phyloP scores from a whole-genome alignment of 441 rosid genomes.

The Arabidopsis hybrid region DNA sequence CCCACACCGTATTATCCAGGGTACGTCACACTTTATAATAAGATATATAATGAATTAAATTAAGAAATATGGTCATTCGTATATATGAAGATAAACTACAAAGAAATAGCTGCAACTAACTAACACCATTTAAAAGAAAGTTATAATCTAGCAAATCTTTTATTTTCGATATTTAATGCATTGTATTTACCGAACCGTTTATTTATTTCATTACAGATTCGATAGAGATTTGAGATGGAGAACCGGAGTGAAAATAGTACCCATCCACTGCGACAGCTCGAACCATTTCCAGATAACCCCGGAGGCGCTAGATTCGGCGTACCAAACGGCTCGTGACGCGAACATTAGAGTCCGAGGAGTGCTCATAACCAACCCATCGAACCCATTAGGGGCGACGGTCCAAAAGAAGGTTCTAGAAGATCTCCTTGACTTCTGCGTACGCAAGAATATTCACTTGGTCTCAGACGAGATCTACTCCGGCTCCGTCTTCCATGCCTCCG shows the following conservation, averaged over 20 bases:
- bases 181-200: slow-evolving; percentile 14
- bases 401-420: slow-evolving; percentile 65
- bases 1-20: slow-evolving; percentile 98
- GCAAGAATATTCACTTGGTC: slow-evolving; percentile 83
- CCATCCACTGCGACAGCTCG: slow-evolving; percentile 73
- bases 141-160: slow-evolving; percentile 11
- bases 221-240: slow-evolving; percentile 98
- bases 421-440: slow-evolving; percentile 66
- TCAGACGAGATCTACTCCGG: slow-evolving; percentile 98
- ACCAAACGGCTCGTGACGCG: slow-evolving; percentile 56
- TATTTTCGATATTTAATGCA: slow-evolving; percentile 1
- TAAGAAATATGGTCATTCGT: background rate
- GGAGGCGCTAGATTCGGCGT: slow-evolving; percentile 83
- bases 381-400: slow-evolving; percentile 83
- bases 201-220: slow-evolving; percentile 56
- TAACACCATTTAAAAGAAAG: background rate
- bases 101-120: slow-evolving; percentile 31
- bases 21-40: slow-evolving; percentile 49
- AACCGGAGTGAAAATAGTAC: slow-evolving; percentile 79
- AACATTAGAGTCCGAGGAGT: slow-evolving; percentile 76
- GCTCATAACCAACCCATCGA: slow-evolving; percentile 91
- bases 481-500: slow-evolving; percentile 70
- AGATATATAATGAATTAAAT: background rate
- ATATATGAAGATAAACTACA: background rate
- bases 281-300: slow-evolving; percentile 88